These are phyloP conservation scores for Exobasidium cylindrosporum DNA, from an alignment of 1,284 basidiomycete genomes.

Conservation along the genomic window DNA sequence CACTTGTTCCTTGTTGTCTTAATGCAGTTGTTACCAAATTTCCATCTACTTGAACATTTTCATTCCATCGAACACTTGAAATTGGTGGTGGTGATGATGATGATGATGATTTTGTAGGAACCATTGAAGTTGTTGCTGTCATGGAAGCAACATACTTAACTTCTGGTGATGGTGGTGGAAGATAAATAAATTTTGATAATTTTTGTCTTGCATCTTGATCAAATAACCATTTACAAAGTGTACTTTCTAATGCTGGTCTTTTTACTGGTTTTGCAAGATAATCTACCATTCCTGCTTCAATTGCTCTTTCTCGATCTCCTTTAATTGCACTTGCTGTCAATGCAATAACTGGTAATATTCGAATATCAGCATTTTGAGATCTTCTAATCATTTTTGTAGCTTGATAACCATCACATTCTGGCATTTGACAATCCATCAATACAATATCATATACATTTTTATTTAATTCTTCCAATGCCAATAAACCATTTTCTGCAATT, in stretches of 20 bases:
- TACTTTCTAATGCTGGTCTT: conserved; percentile 39
- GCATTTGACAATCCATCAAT: conserved; percentile 27
- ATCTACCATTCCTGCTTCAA: conserved; percentile 10
- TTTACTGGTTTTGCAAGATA: conserved; percentile 28
- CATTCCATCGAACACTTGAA: not conserved
- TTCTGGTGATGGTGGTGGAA: conserved; percentile 3
- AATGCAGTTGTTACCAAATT: not conserved
- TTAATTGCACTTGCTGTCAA: conserved; percentile 30
- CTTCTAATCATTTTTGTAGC: conserved; percentile 38
- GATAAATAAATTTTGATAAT: conserved; percentile 34
- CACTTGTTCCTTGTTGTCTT: too few species aligned
- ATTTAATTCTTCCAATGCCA: conserved; percentile 36
- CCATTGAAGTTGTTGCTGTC: not conserved
- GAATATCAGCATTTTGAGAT: conserved; percentile 34
- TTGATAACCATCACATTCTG: conserved; percentile 47
- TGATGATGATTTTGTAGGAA: not conserved
- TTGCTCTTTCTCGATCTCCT: conserved; percentile 47
- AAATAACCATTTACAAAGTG: conserved; percentile 43
- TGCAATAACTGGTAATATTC: conserved; percentile 33
- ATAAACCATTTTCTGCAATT: conserved; percentile 46
- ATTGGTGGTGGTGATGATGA: not conserved
- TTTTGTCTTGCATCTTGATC: conserved; percentile 38
- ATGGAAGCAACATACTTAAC: not conserved
- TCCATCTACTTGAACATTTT: not conserved
- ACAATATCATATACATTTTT: conserved; percentile 36